Conservation (phyloP, 1,139 yeast genomes). For the Trichomonascaceae sp. region DNA sequence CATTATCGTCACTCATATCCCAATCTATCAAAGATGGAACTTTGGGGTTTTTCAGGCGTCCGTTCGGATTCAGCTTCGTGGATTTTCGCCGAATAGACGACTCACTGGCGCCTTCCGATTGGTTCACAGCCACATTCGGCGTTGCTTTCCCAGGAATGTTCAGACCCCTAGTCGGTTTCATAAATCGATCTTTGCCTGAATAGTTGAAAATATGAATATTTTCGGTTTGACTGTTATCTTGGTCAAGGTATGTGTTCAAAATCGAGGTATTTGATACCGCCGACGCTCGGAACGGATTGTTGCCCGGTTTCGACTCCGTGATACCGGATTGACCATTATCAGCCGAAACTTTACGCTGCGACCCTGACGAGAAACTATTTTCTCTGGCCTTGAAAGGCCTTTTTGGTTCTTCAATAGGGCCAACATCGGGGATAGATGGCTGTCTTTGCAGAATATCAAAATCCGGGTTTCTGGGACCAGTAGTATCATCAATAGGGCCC, state of each 20-base stretch:
- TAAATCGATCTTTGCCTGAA: not conserved
- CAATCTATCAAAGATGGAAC: constrained; percentile 1
- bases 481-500: constrained; percentile 7
- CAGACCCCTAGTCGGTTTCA: not conserved
- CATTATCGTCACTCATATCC: not conserved
- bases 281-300: not conserved
- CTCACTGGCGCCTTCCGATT: not conserved
- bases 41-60: not conserved
- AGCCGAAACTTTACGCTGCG: not conserved
- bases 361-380: not conserved
- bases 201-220: not conserved
- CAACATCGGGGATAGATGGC: not conserved
- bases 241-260: not conserved
- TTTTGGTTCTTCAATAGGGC: not conserved
- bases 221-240: not conserved
- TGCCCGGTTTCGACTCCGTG: not conserved
- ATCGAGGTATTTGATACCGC: not conserved
- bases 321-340: not conserved
- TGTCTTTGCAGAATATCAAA: not conserved
- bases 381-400: not conserved
- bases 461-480: not conserved
- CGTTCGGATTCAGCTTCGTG: constrained; percentile 3
- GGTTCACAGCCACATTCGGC: not conserved
- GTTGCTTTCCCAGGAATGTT: not conserved
- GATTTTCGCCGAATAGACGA: not conserved